Conservation (phyloP, 2,329 filamentous ascomycete species). For the Scopulariopsis brevicaulis region DNA sequence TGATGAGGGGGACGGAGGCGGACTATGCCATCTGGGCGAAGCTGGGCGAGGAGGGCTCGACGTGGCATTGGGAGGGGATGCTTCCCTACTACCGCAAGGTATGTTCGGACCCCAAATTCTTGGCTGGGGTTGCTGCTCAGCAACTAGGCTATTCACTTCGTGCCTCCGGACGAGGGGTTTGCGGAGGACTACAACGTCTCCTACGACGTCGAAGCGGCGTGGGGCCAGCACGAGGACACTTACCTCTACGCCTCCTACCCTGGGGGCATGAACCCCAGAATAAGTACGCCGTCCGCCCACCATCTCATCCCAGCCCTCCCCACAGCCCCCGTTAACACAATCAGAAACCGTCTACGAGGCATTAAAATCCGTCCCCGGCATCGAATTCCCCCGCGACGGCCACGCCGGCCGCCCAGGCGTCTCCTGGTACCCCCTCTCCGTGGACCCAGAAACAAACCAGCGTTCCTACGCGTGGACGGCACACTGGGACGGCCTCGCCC, state of each 20-base stretch:
- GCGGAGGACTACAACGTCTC: constrained; percentile 10
- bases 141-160: constrained; percentile 1
- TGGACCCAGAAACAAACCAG: constrained; percentile 10
- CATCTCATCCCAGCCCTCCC: neutral
- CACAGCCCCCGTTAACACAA: neutral
- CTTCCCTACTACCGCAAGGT: constrained; percentile 14
- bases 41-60: constrained; percentile 14
- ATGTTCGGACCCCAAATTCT: neutral
- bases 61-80: constrained; percentile 12
- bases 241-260: constrained; percentile 1
- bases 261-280: neutral
- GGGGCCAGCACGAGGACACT: constrained; percentile 9
- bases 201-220: constrained; percentile 8
- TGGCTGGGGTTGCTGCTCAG: neutral
- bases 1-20: constrained; percentile 17
- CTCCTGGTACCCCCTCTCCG: constrained; percentile 15
- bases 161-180: constrained; percentile 6
- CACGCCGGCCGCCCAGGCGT: constrained; percentile 13
- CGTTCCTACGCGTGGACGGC: constrained; percentile 14
- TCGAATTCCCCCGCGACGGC: constrained; percentile 12
- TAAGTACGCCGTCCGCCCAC: neutral
- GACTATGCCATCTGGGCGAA: constrained; percentile 16
- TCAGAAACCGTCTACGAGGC: constrained; percentile 12
- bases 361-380: constrained; percentile 12
- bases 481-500: constrained; percentile 13